Conservation (phyloP, 1,284 basidiomycete species). For the Volvariella surrecta region DNA sequence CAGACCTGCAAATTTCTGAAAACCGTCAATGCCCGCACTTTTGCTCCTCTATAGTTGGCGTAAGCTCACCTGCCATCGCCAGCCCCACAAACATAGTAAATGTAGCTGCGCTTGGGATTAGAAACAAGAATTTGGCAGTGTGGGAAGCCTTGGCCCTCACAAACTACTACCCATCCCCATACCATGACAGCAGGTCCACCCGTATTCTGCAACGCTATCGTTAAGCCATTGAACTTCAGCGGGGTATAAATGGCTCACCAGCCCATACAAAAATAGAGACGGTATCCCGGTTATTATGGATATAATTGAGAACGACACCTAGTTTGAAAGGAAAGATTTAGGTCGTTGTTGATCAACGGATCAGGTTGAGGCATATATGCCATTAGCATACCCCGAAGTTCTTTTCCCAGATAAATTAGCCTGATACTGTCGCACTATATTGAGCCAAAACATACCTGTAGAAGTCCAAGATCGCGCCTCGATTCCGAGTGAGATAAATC, state of each 20-base stretch:
- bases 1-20: slow-evolving; percentile 51
- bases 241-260: slow-evolving; percentile 32
- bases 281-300: slow-evolving; percentile 63
- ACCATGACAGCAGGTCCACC: slow-evolving; percentile 71
- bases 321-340: slow-evolving; percentile 5
- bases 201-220: slow-evolving; percentile 36
- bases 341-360: too few relatives aligned
- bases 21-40: background rate
- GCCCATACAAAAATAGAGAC: slow-evolving; percentile 56
- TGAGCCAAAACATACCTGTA: slow-evolving; percentile 37
- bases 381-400: slow-evolving; percentile 49
- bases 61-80: slow-evolving; percentile 52
- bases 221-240: background rate
- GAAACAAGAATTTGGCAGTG: background rate
- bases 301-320: slow-evolving; percentile 69
- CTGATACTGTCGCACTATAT: slow-evolving; percentile 6
- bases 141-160: slow-evolving; percentile 21
- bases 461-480: slow-evolving; percentile 47
- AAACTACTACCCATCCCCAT: slow-evolving; percentile 65
- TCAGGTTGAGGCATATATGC: background rate
- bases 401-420: slow-evolving; percentile 25
- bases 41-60: background rate
- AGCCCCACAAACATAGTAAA: slow-evolving; percentile 62
- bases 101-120: slow-evolving; percentile 29
- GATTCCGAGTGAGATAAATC: slow-evolving; percentile 3